Conservation (phyloP, 768 basidiomycete species). For the Trametes cubensis region DNA sequence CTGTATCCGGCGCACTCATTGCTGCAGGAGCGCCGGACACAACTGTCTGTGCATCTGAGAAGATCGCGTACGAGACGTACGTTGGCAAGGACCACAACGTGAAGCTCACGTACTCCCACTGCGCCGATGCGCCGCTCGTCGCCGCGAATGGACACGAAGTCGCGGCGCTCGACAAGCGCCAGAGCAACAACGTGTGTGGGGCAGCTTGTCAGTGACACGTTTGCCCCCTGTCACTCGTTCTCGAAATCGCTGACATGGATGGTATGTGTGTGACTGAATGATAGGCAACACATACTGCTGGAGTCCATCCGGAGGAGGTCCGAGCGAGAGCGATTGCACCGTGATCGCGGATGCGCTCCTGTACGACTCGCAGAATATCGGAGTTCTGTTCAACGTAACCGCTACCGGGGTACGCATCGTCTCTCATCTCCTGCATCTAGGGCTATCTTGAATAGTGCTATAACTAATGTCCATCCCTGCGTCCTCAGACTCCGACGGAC, state of each 20-base stretch:
- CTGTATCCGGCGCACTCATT: constrained; percentile 10
- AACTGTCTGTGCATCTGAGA: background rate
- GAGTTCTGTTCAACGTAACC: constrained; percentile 28
- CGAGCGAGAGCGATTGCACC: constrained; percentile 49
- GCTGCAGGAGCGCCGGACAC: background rate
- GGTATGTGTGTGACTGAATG: background rate
- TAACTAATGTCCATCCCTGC: background rate
- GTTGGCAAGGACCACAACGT: constrained; percentile 50
- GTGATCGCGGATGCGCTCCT: constrained; percentile 53
- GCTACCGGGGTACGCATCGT: constrained; percentile 10
- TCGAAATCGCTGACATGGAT: background rate
- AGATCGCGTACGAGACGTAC: constrained; percentile 30
- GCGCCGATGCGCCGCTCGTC: constrained; percentile 25
- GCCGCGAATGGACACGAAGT: background rate
- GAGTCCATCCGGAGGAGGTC: constrained; percentile 47
- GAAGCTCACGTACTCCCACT: constrained; percentile 41
- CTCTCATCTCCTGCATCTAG: too few species aligned
- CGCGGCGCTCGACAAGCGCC: constrained; percentile 26
- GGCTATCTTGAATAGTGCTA: background rate
- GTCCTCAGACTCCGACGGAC: constrained; percentile 35
- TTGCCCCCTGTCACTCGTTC: background rate
- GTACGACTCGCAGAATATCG: constrained; percentile 51
- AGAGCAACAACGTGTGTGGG: constrained; percentile 43
- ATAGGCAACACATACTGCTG: constrained; percentile 46
- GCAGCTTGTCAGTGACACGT: constrained; percentile 38